These are phyloP conservation scores for Forsythia viridissima DNA, from an alignment of 257 asterid species.

Conservation along the genomic window DNA sequence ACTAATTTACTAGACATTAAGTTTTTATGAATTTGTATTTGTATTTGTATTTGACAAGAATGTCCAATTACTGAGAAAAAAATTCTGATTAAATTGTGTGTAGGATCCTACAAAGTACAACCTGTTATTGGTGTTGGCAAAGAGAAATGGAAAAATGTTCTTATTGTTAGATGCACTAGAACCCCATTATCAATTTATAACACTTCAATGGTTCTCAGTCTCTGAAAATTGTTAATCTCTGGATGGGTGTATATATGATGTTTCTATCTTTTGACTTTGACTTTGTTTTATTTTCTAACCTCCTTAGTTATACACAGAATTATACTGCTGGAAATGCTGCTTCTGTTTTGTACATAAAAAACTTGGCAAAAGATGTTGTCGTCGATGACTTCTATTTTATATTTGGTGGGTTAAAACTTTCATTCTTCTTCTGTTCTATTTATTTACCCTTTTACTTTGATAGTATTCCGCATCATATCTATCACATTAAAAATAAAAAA, in stretches of 20 bases:
- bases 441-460: slow-evolving; percentile 1
- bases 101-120: neutral
- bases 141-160: neutral
- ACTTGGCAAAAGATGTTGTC: slow-evolving; percentile 86
- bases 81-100: neutral
- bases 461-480: neutral
- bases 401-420: slow-evolving; percentile 63
- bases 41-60: neutral
- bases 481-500: neutral
- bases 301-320: slow-evolving; percentile 49
- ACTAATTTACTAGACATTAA: neutral
- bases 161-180: neutral
- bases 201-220: neutral
- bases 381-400: slow-evolving; percentile 76
- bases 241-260: neutral
- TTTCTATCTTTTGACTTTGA: neutral
- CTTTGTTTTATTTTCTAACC: neutral
- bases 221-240: neutral
- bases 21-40: neutral
- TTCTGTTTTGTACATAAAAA: slow-evolving; percentile 74
- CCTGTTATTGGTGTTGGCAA: neutral
- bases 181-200: neutral
- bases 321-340: slow-evolving; percentile 85
- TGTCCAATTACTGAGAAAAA: neutral
- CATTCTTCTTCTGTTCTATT: neutral